Evolutionary conservation across 805 yeast genomes (phyloP).

Genomic region (Ogataea pilisensis): DNA sequence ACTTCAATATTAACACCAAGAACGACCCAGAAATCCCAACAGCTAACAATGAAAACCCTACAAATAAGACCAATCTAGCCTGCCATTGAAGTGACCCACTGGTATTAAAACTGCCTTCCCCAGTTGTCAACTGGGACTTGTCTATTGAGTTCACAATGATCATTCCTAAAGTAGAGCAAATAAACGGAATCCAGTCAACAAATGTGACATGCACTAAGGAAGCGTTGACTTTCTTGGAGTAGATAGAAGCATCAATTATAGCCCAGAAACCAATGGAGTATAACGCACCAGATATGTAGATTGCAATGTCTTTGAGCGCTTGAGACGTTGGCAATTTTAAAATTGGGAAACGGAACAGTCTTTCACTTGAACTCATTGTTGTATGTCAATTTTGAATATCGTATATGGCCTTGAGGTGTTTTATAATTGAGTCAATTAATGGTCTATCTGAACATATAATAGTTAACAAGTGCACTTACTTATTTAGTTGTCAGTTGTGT

Average conservation of each 20-base stretch:
- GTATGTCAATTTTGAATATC: not conserved
- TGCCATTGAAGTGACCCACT: conserved; percentile 74
- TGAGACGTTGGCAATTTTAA: conserved; percentile 69
- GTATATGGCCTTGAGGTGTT: not conserved
- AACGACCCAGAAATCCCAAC: conserved; percentile 93
- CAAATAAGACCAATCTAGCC: conserved; percentile 82
- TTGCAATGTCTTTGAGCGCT: conserved; percentile 66
- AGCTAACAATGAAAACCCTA: conserved; percentile 90
- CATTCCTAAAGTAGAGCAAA: conserved; percentile 88
- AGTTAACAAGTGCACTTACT: no score
- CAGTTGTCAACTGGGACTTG: conserved; percentile 43
- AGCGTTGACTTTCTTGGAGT: conserved; percentile 79
- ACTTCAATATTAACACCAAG: conserved; percentile 82
- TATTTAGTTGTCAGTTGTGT: no score
- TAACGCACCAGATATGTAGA: conserved; percentile 69
- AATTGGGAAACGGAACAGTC: conserved; percentile 60
- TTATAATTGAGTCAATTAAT: not conserved
- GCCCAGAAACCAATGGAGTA: conserved; percentile 89
- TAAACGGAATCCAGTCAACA: conserved; percentile 93
- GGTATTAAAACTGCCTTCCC: conserved; percentile 22
- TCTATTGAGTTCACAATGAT: conserved; percentile 72
- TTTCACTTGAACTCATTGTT: conserved; percentile 30
- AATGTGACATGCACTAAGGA: conserved; percentile 83
- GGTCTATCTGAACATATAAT: no score
- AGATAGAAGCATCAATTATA: conserved; percentile 83